Percentiles rank a stretch among this genome's conserved stretches.
phyloP scores from a whole-genome alignment of 176 grass and related monocot genomes.

The Hsuehochloa calcarea region DNA sequence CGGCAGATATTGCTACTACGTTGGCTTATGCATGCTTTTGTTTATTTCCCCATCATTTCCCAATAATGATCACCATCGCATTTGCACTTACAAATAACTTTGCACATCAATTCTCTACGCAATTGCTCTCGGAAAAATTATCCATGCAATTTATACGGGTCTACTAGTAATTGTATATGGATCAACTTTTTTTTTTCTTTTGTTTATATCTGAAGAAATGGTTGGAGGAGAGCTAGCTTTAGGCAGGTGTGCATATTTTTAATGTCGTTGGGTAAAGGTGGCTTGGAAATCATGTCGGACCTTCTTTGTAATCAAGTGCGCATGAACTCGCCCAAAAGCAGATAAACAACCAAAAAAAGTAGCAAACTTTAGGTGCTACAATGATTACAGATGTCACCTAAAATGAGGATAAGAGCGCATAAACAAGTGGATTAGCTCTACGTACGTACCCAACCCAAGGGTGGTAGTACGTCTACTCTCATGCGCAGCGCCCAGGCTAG shows the following conservation, averaged over 20 bases:
- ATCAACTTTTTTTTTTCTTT: not conserved
- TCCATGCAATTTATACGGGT: not conserved
- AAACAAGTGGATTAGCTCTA: slow-evolving; percentile 15
- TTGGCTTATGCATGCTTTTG: not conserved
- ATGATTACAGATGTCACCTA: slow-evolving; percentile 33
- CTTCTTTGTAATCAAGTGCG: not conserved
- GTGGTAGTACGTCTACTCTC: not conserved
- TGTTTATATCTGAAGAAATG: not conserved
- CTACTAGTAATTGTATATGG: not conserved
- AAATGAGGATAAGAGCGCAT: not conserved
- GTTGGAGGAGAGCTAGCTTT: not conserved
- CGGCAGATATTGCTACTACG: slow-evolving; percentile 22
- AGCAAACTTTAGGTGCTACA: not conserved
- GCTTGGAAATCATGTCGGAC: not conserved
- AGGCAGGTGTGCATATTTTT: not conserved
- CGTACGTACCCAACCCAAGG: not conserved
- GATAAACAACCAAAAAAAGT: not conserved
- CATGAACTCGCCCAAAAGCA: not conserved
- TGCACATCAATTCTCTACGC: not conserved
- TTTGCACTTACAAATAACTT: not conserved
- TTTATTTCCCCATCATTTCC: not conserved
- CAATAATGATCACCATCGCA: not conserved
- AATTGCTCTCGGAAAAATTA: not conserved
- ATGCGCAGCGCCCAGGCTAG: not conserved
- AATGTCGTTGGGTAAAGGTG: not conserved